Conservation (phyloP, 352 stramenopile genomes). For the Phytopythium aichiense region DNA sequence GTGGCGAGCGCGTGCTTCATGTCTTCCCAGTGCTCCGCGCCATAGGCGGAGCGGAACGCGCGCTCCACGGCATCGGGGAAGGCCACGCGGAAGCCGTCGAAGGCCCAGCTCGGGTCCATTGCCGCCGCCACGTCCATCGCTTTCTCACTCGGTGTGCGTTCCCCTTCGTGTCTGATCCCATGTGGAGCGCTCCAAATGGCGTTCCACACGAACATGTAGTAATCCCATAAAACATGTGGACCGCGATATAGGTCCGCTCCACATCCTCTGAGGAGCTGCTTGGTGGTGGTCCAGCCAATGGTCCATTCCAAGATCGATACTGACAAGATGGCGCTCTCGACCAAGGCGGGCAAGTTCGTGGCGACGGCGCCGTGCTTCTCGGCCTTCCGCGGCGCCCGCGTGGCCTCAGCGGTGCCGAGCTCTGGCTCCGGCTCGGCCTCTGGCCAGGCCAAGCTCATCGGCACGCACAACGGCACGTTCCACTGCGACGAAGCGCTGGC, state of each 20-base stretch:
- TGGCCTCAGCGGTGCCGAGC: constrained; percentile 36
- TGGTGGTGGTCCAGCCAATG: constrained; percentile 2
- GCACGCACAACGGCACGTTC: constrained; percentile 97
- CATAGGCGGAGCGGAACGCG: constrained; percentile 58
- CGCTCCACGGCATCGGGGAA: constrained; percentile 68
- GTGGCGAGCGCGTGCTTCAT: constrained; percentile 74
- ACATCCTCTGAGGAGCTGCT: not conserved
- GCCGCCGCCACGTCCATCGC: constrained; percentile 4
- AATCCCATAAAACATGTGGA: not conserved
- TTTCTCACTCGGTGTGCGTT: not conserved
- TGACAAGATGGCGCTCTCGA: constrained; percentile 54
- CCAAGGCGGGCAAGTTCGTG: constrained; percentile 62
- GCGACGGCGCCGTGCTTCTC: constrained; percentile 52
- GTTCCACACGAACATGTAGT: constrained; percentile 2
- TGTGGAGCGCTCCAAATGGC: constrained; percentile 5
- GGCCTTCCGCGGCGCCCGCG: constrained; percentile 48
- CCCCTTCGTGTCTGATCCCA: not conserved
- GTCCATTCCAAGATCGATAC: not conserved
- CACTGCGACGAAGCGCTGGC: constrained; percentile 98
- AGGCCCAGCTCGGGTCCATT: constrained; percentile 14
- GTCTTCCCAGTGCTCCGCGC: constrained; percentile 49
- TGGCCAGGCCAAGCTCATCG: constrained; percentile 81
- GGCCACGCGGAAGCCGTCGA: constrained; percentile 63
- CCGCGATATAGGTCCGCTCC: not conserved
- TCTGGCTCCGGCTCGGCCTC: constrained; percentile 1